phyloP scores from a whole-genome alignment of 2,329 filamentous ascomycete genomes.

The Teratosphaeria gauchensis region DNA sequence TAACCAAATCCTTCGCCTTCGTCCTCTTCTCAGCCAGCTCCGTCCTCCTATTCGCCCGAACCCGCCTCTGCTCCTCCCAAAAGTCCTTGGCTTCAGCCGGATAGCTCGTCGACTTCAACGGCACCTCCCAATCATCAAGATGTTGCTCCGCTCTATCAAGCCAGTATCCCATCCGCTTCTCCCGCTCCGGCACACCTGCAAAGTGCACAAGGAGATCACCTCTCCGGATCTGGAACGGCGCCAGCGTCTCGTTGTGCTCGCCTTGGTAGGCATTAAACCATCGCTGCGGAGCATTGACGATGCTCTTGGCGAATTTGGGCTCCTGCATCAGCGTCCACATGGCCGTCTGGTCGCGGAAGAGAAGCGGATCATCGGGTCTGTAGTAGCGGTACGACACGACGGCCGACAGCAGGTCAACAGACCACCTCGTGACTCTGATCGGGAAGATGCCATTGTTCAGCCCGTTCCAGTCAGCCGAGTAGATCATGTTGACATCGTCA shows the following conservation, averaged over 20 bases:
- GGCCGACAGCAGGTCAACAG: constrained; percentile 29
- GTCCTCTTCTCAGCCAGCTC: constrained; percentile 11
- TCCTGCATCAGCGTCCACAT: constrained; percentile 31
- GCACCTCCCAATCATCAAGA: constrained; percentile 31
- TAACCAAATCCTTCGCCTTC: constrained; percentile 17
- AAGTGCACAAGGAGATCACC: constrained; percentile 38
- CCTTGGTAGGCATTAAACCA: constrained; percentile 38
- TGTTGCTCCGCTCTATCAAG: constrained; percentile 28
- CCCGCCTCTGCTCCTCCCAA: constrained; percentile 24
- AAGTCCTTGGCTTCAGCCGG: constrained; percentile 28
- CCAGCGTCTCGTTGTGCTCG: constrained; percentile 28
- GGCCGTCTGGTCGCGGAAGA: constrained; percentile 33
- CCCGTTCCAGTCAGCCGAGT: constrained; percentile 32
- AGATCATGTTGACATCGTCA: constrained; percentile 29
- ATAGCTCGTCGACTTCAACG: constrained; percentile 28
- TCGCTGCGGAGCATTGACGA: constrained; percentile 30
- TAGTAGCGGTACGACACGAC: constrained; percentile 32
- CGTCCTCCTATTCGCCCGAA: constrained; percentile 15
- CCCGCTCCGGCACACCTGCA: constrained; percentile 27
- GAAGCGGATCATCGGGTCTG: constrained; percentile 25
- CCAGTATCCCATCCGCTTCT: constrained; percentile 30
- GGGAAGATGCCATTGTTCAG: constrained; percentile 37
- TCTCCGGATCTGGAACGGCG: constrained; percentile 27
- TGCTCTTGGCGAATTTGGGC: constrained; percentile 22
- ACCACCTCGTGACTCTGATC: constrained; percentile 31